phyloP scores from a whole-genome alignment of 768 basidiomycete species.

The Mycena chlorophos region DNA sequence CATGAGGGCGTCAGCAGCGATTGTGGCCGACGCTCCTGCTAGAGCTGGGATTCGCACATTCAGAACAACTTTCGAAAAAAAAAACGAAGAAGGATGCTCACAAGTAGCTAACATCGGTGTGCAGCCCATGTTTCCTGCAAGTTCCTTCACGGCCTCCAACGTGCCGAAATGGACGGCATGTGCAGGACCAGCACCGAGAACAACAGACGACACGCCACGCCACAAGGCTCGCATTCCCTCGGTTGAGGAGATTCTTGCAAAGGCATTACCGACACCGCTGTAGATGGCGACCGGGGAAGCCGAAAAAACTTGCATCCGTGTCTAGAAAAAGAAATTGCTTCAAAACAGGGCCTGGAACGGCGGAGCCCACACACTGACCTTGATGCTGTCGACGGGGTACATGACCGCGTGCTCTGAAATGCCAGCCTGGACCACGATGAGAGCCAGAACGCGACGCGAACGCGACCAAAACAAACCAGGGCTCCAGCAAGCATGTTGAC shows the following conservation, averaged over 20 bases:
- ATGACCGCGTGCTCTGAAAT: conserved; percentile 99
- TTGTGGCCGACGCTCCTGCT: conserved; percentile 92
- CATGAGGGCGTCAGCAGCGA: conserved; percentile 96
- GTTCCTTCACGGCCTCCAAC: conserved; percentile 92
- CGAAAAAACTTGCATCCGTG: conserved; percentile 98
- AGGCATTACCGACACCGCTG: conserved; percentile 87
- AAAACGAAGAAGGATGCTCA: conserved; percentile 41
- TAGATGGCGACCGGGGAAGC: conserved; percentile 84
- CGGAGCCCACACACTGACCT: conserved; percentile 53
- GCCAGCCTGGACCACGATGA: conserved; percentile 70
- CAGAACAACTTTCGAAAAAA: conserved; percentile 7
- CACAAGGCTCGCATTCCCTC: conserved; percentile 91
- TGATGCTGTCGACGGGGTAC: conserved; percentile 98
- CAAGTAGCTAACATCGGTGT: conserved; percentile 90
- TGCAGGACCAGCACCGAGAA: conserved; percentile 94
- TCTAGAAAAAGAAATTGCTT: conserved; percentile 48
- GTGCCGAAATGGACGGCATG: conserved; percentile 98
- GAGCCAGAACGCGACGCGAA: conserved; percentile 2
- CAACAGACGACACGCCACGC: conserved; percentile 95
- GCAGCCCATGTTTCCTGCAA: conserved; percentile 76
- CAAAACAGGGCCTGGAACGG: conserved; percentile 4
- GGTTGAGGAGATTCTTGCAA: conserved; percentile 88
- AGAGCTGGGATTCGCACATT: conserved; percentile 75
- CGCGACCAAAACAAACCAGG: conserved; percentile 65
- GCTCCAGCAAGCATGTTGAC: conserved; percentile 98